Conservation (phyloP, 352 stramenopile species). For the Pythium insidiosum region DNA sequence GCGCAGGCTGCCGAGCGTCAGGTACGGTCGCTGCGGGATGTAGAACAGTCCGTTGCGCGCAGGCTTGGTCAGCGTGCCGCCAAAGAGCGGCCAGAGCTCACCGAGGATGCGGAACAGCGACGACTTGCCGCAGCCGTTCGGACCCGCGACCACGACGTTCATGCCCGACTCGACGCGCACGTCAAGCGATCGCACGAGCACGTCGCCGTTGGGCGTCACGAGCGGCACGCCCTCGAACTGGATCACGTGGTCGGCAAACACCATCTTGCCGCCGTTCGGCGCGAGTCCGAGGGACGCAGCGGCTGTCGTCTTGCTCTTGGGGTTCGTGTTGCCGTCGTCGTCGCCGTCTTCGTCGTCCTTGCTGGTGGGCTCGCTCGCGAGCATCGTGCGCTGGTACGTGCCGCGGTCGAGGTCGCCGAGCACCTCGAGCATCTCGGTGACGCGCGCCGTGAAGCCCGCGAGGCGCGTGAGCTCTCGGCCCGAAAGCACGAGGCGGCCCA, state of each 20-base stretch:
- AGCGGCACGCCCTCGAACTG: slow-evolving; percentile 85
- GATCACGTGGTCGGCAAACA: slow-evolving; percentile 67
- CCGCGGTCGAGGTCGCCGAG: slow-evolving; percentile 51
- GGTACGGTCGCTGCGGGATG: slow-evolving; percentile 85
- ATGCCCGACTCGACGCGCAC: slow-evolving; percentile 82
- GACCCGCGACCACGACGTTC: slow-evolving; percentile 83
- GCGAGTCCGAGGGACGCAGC: slow-evolving; percentile 42
- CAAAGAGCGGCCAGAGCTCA: slow-evolving; percentile 83
- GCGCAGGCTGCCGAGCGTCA: slow-evolving; percentile 78
- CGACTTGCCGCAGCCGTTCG: slow-evolving; percentile 84
- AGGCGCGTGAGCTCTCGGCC: slow-evolving; percentile 79
- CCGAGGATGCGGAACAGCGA: slow-evolving; percentile 85
- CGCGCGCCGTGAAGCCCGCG: slow-evolving; percentile 65
- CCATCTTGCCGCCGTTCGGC: slow-evolving; percentile 50
- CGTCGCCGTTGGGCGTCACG: slow-evolving; percentile 83
- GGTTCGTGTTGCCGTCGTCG: slow-evolving; percentile 13
- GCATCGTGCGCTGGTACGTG: slow-evolving; percentile 71
- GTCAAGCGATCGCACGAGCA: slow-evolving; percentile 76
- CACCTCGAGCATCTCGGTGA: slow-evolving; percentile 79
- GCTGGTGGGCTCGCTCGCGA: too few relatives aligned
- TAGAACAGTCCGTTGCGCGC: slow-evolving; percentile 84
- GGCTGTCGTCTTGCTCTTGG: slow-evolving; percentile 17
- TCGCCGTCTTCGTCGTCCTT: slow-evolving; percentile 20
- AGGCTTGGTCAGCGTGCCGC: slow-evolving; percentile 69
- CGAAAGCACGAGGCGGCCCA: slow-evolving; percentile 79